Evolutionary conservation across 495 filamentous ascomycete genomes (phyloP).

Genomic region (Oidiodendron maius): DNA sequence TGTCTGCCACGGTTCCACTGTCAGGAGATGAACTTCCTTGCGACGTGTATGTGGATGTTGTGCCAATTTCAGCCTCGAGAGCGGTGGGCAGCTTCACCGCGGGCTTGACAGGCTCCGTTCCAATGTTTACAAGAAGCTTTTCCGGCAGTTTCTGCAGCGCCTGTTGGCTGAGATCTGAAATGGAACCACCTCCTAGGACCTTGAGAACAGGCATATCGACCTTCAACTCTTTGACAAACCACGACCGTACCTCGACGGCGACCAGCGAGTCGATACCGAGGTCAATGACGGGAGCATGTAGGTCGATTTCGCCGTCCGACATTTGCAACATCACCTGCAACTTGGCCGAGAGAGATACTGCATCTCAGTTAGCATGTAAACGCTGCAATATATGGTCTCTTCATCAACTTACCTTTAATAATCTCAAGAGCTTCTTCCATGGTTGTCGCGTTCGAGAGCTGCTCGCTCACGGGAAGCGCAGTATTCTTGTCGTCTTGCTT

Average conservation of each 20-base stretch:
- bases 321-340: neutral
- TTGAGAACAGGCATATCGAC: slow-evolving; percentile 42
- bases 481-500: slow-evolving; percentile 14
- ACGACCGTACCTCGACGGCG: slow-evolving; percentile 30
- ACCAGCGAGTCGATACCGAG: slow-evolving; percentile 33
- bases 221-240: slow-evolving; percentile 33
- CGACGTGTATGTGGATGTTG: too few relatives aligned
- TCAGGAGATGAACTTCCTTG: too few relatives aligned
- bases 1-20: too few relatives aligned
- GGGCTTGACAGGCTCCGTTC: too few relatives aligned
- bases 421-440: slow-evolving; percentile 5
- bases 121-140: too few relatives aligned
- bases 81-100: too few relatives aligned
- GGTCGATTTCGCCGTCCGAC: slow-evolving; percentile 30
- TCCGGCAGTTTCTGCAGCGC: too few relatives aligned
- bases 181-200: slow-evolving; percentile 38
- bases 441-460: slow-evolving; percentile 4
- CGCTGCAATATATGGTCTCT: neutral
- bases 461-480: slow-evolving; percentile 21
- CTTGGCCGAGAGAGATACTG: neutral
- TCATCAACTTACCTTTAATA: neutral
- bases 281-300: slow-evolving; percentile 29
- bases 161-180: too few relatives aligned
- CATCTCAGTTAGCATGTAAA: neutral
- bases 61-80: too few relatives aligned